Base-by-base conservation (phyloP, 495 filamentous ascomycete species). In the Xylaria nigripes region DNA sequence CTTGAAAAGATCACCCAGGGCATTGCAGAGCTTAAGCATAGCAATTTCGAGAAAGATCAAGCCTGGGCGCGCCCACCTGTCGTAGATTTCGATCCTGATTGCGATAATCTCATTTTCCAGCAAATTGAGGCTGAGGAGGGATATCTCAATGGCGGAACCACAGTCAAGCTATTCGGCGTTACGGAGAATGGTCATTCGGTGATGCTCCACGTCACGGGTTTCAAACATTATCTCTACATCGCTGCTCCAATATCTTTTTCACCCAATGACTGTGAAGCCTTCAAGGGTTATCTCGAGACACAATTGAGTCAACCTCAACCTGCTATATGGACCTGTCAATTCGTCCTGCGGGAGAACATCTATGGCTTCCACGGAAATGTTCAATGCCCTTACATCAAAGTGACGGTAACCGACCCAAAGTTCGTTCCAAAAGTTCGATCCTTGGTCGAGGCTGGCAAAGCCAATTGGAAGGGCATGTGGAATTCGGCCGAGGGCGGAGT, bases 101-200 rank as follows among this genome's bases (percentile, higher is more conserved):
- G 68, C 43, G 81, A 93, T 41, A 87, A 71, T 55, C 76, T 99
- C 10, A 82, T 78, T 63, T 97, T 97, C 68, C 93, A 97, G 69
- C 87, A 94, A 65, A 97, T 99, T 65, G 93, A 99, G 59, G 86
- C 82, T 4, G 92, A 97, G 61, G 92, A 97, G 68, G 91, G 93
- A 18, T 83, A 79, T 2, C 59, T 96, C 6, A 61, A 77, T 67
- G 83, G 84, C 55, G 87, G 79, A 61, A 74, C 86, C 1, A 81
- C 87, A 0, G 78, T 97, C 54, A 89, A 89, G 69, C 78, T 99
- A 13, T 99, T 96, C 68, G 93, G 93, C 61, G 89, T 96, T n/a
- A 96, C 92, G n/a, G 88, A 93, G 75, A 71, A 78, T 41, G 93
- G 93, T 56, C 88, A 99, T 71, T 97, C 93, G 1, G 92, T 96